Conservation (phyloP, 2,329 filamentous ascomycete genomes). For the Exophiala lecanii-corni region DNA sequence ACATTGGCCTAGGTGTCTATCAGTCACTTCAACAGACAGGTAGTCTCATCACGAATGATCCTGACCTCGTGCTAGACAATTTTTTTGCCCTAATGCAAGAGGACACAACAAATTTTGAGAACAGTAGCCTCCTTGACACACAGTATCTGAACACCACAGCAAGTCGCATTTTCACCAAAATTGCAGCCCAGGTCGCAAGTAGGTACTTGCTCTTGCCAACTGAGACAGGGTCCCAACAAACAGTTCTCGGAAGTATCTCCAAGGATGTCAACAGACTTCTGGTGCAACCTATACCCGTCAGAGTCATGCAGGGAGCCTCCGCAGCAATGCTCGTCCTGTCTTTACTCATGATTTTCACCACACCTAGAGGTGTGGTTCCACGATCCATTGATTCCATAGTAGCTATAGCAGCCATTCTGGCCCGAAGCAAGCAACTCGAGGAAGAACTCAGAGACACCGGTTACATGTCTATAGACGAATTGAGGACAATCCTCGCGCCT, state of each 20-base stretch:
- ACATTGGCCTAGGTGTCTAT: conserved; percentile 14
- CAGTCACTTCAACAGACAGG: conserved; percentile 6
- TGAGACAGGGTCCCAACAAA: background rate
- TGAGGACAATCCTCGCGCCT: conserved; percentile 6
- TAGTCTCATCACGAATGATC: background rate
- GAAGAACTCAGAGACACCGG: conserved; percentile 12
- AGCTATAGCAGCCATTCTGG: conserved; percentile 18
- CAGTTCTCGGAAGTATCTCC: conserved; percentile 12
- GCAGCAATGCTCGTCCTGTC: conserved; percentile 12
- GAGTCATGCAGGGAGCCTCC: conserved; percentile 17
- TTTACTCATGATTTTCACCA: conserved; percentile 12
- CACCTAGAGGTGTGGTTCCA: conserved; percentile 17
- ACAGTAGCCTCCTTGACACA: conserved; percentile 12
- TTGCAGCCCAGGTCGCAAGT: conserved; percentile 18
- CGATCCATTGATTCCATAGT: conserved; percentile 18
- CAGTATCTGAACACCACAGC: conserved; percentile 10
- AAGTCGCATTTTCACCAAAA: conserved; percentile 7
- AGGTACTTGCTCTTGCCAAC: conserved; percentile 14
- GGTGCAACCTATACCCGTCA: conserved; percentile 10
- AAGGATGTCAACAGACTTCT: conserved; percentile 12
- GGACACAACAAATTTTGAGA: conserved; percentile 8
- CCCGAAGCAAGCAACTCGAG: conserved; percentile 16
- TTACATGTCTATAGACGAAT: conserved; percentile 11
- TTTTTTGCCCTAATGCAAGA: conserved; percentile 16
- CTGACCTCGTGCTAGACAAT: conserved; percentile 5